Base-by-base conservation (phyloP, 192 early-diverging fungal genomes). In the Linnemannia schmuckeri region DNA sequence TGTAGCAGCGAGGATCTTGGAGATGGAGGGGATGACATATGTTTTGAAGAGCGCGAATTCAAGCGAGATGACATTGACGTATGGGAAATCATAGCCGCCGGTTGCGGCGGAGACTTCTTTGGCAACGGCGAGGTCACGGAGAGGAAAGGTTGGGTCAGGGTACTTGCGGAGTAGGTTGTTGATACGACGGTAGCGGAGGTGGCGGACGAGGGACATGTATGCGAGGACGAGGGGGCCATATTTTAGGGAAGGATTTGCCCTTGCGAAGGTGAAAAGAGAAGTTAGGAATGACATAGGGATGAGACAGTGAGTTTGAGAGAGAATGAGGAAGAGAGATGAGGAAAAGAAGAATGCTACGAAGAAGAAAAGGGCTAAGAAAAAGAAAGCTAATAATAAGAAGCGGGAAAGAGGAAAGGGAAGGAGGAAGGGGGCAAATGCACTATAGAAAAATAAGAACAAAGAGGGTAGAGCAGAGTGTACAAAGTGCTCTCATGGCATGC, bases 31-130 rank as follows among this genome's bases (percentile, higher is more conserved):
- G 37, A 89, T 77, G 35, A 74, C 82, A 49, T 86, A 89, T 7
- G 90, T 90, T 57, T 88, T 89, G 75, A 91, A 88, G n/a, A 89
- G 70, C 0, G 83, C 89, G 80, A 90, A 88, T 61, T 91, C 88
- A 0, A 88, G 70, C 0, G 87, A 74, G 18, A 81, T 47, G 5
- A 72, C 63, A 52, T 54, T 73, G 55, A 85, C 70, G 84, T 71
- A 80, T 49, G 90, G 90, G 44, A 90, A 90, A 35, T 90, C 90
- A 38, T 27, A 75, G 33, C 76, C 47, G 37, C 63, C 68, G 27
- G 82, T 55, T 54, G 63, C 20, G 18, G 75, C 74, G 18, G 68
- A 41, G 5, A 90, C 79, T 70, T 87, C 86, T 2, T 66, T 38
- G 42, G 88, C 88, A 15, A 85, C 76, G 10, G 77, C 57, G 24